Base-by-base conservation (phyloP, 345 rosid species). In the Murraya paniculata region DNA sequence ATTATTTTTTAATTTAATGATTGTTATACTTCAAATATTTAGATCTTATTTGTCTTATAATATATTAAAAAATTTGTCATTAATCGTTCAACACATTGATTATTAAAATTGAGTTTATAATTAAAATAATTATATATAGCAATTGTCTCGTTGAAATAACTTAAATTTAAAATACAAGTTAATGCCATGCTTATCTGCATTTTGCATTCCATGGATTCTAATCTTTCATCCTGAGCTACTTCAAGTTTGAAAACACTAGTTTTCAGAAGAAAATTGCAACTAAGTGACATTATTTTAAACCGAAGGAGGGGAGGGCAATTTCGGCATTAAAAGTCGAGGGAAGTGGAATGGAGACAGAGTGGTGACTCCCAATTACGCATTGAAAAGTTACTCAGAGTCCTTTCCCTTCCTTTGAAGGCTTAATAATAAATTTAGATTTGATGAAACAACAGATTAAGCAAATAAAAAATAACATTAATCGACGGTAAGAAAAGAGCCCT, bases 361-460 rank as follows among this genome's bases (percentile, higher is more conserved):
- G 82, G 85, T 79, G 77, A 80, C 76, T 77, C 57, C 50, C 78
- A 66, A 80, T n/a, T 38, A 66, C 7, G 78, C 78, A 77, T 79
- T 82, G 2, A 81, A 36, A 18, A 6, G 73, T n/a, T 53, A 53
- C 27, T 78, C 76, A 57, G 70, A 74, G 11, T 19, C 39, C 68
- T 21, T 27, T 14, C 58, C 77, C 11, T 27, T 14, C 39, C 68
- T 24, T 27, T 45, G 7, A 45, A 55, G 31, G 21, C 68, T n/a
- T n/a, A n/a, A 22, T 24, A 6, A 60, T 19, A 30, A 70, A 70
- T 70, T 28, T 33, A 65, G 27, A 58, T 22, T 18, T 53, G 7
- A 18, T 53, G 22, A 18, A 16, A 16, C 57, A 53, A 18, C 22
- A 53, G 18, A 16, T 16, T 18, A 53, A 19, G 2, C 6, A 53